phyloP scores from a whole-genome alignment of 1,284 basidiomycete species.

The Leccinum subrobustum region DNA sequence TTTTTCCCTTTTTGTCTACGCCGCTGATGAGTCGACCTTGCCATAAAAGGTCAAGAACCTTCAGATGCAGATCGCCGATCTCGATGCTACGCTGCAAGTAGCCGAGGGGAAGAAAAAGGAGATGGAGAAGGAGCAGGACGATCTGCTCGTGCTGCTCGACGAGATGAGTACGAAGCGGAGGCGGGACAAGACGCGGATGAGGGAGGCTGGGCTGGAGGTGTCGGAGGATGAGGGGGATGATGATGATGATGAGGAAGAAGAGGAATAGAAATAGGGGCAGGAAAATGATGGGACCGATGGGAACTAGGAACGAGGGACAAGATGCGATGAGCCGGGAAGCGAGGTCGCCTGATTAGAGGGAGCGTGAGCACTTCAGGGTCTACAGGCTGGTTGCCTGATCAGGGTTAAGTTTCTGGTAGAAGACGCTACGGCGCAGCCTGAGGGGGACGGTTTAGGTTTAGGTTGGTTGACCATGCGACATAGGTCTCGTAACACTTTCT shows the following conservation, averaged over 20 bases:
- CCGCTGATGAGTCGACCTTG: not conserved
- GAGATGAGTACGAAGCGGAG: slow-evolving; percentile 86
- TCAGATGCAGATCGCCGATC: slow-evolving; percentile 40
- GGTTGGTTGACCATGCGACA: not conserved
- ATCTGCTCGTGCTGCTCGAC: slow-evolving; percentile 90
- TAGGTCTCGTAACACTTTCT: not conserved
- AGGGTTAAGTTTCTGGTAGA: not conserved
- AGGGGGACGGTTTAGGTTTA: not conserved
- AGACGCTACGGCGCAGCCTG: too few relatives aligned
- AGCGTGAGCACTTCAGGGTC: not conserved
- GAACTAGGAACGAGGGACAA: not conserved
- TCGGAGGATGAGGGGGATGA: slow-evolving; percentile 88
- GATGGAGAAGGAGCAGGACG: slow-evolving; percentile 93
- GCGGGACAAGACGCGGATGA: slow-evolving; percentile 78
- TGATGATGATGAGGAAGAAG: slow-evolving; percentile 37
- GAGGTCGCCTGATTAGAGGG: not conserved
- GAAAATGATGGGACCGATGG: not conserved
- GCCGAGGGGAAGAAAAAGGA: slow-evolving; percentile 71
- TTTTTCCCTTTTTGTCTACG: not conserved
- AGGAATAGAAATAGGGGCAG: slow-evolving; percentile 2
- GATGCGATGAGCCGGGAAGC: not conserved
- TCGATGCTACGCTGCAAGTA: slow-evolving; percentile 51
- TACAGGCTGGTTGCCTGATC: not conserved
- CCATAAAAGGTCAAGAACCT: slow-evolving; percentile 37
- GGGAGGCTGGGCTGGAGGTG: slow-evolving; percentile 77